Evolutionary conservation across 257 asterid genomes (phyloP).

Genomic region (Solanum chmielewskii): DNA sequence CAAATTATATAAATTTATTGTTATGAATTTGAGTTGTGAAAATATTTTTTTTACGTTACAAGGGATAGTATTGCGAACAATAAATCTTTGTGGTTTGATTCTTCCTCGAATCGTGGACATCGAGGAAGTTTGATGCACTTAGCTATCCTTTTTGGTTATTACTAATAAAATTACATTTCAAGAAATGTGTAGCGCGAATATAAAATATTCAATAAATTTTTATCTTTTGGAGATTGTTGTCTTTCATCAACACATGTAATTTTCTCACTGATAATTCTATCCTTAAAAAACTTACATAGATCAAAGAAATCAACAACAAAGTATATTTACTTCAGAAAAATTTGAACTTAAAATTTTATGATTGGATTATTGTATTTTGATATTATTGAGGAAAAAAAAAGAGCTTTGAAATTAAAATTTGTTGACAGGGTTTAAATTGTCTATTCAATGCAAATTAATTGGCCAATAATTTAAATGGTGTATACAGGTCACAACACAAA

Average conservation of each 20-base stretch:
- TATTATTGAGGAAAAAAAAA: too few species aligned
- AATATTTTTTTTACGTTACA: neutral
- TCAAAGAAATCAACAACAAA: neutral
- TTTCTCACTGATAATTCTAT: neutral
- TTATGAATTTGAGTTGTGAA: too few species aligned
- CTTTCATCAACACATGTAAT: neutral
- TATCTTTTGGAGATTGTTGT: neutral
- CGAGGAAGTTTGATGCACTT: neutral
- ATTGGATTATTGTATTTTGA: neutral
- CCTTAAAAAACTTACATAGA: neutral
- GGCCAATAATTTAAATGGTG: neutral
- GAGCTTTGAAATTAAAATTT: neutral
- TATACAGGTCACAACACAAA: neutral
- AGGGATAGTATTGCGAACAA: neutral
- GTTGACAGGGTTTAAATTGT: neutral
- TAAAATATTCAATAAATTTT: neutral
- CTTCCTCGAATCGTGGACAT: neutral
- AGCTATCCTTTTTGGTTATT: neutral
- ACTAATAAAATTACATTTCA: neutral
- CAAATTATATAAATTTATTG: neutral
- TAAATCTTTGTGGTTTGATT: neutral
- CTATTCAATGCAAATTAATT: neutral
- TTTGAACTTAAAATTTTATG: neutral
- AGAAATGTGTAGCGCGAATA: neutral
- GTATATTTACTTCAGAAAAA: too few species aligned